Evolutionary conservation across 1,139 yeast genomes (phyloP).

Genomic region (Geotrichum australiense): DNA sequence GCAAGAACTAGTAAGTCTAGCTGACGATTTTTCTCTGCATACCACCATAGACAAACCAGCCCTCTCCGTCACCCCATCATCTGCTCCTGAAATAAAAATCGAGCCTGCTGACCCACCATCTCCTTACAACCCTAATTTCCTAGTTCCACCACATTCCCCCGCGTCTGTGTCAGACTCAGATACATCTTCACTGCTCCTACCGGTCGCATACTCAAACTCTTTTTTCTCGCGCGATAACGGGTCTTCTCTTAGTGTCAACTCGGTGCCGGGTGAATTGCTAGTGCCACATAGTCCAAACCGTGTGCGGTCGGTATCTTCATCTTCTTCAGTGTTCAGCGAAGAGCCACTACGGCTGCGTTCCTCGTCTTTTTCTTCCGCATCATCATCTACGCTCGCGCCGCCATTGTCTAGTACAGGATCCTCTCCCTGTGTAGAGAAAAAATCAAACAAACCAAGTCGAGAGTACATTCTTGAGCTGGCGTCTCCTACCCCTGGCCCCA

Average conservation of each 20-base stretch:
- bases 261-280: conserved; percentile 5
- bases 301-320: background rate
- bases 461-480: conserved; percentile 35
- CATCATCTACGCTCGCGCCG: background rate
- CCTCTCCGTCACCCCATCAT: conserved; percentile 1
- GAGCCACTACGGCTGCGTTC: background rate
- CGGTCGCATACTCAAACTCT: conserved; percentile 6
- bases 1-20: background rate
- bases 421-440: background rate
- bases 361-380: background rate
- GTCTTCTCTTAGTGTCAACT: conserved; percentile 11
- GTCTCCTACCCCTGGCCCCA: conserved; percentile 27
- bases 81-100: conserved; percentile 18
- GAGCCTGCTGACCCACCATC: conserved; percentile 14
- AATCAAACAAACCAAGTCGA: conserved; percentile 18
- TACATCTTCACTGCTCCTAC: conserved; percentile 6
- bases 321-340: background rate
- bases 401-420: background rate
- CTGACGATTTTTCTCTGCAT: background rate
- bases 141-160: conserved; percentile 3
- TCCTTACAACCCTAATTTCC: conserved; percentile 1
- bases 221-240: conserved; percentile 7
- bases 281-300: background rate
- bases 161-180: conserved; percentile 11
- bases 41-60: background rate